These are phyloP conservation scores for Mycena sanguinolenta DNA, from an alignment of 768 basidiomycete species.

Conservation along the genomic window DNA sequence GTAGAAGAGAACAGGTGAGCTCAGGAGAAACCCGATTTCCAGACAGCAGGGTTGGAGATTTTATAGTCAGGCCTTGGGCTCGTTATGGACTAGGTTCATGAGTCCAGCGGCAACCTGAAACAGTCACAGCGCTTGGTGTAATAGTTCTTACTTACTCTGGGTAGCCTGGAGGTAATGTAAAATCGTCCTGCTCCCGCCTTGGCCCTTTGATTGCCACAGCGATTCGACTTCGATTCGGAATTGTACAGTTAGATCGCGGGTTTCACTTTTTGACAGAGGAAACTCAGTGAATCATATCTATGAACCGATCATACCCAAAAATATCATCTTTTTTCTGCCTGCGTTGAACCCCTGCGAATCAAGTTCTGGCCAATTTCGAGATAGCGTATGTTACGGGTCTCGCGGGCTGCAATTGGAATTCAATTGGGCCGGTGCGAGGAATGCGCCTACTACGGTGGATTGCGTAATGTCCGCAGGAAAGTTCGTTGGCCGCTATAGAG, in stretches of 20 bases:
- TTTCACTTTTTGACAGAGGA: slow-evolving; percentile 8
- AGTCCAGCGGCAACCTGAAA: slow-evolving; percentile 10
- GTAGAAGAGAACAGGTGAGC: neutral
- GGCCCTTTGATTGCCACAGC: slow-evolving; percentile 7
- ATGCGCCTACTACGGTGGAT: slow-evolving; percentile 17
- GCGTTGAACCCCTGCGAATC: neutral
- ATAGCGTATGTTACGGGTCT: neutral
- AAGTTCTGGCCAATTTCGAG: no score
- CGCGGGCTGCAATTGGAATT: neutral
- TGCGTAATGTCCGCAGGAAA: slow-evolving; percentile 11
- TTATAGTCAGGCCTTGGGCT: slow-evolving; percentile 5
- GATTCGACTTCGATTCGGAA: slow-evolving; percentile 13
- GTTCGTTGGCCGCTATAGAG: slow-evolving; percentile 2
- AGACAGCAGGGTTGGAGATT: slow-evolving; percentile 9
- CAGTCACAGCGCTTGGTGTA: slow-evolving; percentile 6
- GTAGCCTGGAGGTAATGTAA: slow-evolving; percentile 12
- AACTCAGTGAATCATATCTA: slow-evolving; percentile 17
- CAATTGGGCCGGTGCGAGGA: neutral
- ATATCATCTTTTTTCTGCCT: slow-evolving; percentile 1
- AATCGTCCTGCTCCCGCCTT: slow-evolving; percentile 6
- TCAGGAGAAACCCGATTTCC: slow-evolving; percentile 9
- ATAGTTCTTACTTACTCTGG: slow-evolving; percentile 6
- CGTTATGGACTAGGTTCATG: slow-evolving; percentile 14
- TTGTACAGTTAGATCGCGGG: slow-evolving; percentile 4
- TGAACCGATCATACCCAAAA: slow-evolving; percentile 6